Evolutionary conservation across 2,329 filamentous ascomycete species (phyloP).

Genomic region (Cladophialophora carrionii): DNA sequence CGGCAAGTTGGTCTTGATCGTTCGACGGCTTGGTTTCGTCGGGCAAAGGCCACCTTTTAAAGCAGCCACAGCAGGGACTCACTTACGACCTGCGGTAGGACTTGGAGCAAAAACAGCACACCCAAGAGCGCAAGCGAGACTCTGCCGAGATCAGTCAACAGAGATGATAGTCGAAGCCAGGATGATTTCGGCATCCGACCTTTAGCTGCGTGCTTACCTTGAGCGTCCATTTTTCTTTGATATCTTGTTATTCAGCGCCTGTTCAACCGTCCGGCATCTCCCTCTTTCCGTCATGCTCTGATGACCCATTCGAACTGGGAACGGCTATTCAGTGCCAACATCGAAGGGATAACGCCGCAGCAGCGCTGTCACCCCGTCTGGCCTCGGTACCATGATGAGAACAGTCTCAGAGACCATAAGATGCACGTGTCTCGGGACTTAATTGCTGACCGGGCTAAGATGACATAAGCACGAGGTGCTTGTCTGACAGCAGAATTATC

Average conservation of each 20-base stretch:
- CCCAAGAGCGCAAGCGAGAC: slow-evolving; percentile 11
- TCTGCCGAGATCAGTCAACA: slow-evolving; percentile 12
- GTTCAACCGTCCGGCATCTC: not conserved
- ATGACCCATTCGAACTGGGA: not conserved
- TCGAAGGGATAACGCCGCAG: not conserved
- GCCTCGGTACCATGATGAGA: not conserved
- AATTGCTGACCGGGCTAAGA: not conserved
- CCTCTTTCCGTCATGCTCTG: not conserved
- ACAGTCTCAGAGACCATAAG: not conserved
- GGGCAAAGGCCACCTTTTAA: slow-evolving; percentile 1
- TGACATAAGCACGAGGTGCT: not conserved
- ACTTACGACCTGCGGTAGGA: slow-evolving; percentile 24
- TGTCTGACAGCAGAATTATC: not conserved
- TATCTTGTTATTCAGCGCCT: not conserved
- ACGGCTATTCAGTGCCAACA: not conserved
- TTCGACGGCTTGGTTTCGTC: not conserved
- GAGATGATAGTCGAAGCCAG: not conserved
- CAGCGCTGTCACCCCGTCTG: not conserved
- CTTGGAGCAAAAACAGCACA: slow-evolving; percentile 21
- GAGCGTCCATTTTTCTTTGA: slow-evolving; percentile 4
- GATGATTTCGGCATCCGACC: too few species aligned
- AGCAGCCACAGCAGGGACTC: not conserved
- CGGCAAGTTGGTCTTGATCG: not conserved
- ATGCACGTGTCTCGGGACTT: not conserved
- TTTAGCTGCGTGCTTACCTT: slow-evolving; percentile 7